Conservation (phyloP, 2,329 filamentous ascomycete species). For the Fusarium newnesense region DNA sequence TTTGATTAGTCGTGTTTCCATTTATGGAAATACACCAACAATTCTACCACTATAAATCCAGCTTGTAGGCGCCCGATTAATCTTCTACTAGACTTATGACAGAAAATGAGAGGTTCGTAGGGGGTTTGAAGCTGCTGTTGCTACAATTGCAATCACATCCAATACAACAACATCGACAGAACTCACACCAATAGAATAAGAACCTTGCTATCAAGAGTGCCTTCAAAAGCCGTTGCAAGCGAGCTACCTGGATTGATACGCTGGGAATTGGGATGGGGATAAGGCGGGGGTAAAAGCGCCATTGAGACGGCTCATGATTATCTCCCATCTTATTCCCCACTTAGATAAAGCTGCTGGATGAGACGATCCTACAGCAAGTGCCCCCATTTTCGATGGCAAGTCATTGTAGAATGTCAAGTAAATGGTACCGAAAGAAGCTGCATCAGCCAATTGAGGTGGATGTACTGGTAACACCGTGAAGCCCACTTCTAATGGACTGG, state of each 20-base stretch:
- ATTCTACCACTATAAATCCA: too few species aligned
- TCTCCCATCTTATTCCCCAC: background rate
- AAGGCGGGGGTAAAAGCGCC: background rate
- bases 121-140: too few species aligned
- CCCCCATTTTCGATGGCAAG: background rate
- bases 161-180: background rate
- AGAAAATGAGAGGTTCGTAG: background rate
- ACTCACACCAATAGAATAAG: too few species aligned
- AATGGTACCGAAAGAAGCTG: background rate
- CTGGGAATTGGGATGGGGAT: background rate
- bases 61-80: too few species aligned
- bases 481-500: background rate
- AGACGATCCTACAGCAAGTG: background rate
- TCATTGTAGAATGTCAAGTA: background rate
- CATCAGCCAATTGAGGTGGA: background rate
- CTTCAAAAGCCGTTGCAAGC: too few species aligned
- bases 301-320: background rate
- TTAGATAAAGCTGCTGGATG: background rate
- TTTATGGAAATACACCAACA: too few species aligned
- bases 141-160: background rate
- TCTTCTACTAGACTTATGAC: too few species aligned
- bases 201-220: background rate
- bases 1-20: accelerated
- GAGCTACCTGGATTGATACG: background rate
- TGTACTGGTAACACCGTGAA: background rate